Conservation (phyloP, 345 rosid genomes). For the Raphanus sativus region DNA sequence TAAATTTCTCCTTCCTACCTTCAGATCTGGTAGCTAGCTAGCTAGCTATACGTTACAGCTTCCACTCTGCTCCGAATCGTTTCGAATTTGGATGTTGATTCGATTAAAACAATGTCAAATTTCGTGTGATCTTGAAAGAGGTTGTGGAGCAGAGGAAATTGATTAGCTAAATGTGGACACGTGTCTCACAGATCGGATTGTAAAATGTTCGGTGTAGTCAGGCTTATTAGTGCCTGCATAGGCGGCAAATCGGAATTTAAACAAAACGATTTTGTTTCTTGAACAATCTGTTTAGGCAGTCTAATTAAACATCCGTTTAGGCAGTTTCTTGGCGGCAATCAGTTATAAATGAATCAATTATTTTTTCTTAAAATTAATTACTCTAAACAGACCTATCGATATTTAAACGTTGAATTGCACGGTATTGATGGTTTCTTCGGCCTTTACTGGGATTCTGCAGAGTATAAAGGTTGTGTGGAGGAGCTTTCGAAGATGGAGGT, state of each 20-base stretch:
- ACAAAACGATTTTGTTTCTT: not conserved
- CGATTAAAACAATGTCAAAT: not conserved
- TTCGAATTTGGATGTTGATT: not conserved
- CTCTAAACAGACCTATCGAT: too few species aligned
- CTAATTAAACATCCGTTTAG: too few species aligned
- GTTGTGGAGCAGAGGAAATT: slow-evolving; percentile 16
- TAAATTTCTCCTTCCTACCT: not conserved
- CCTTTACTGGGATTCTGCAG: slow-evolving; percentile 42
- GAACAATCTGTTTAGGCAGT: too few species aligned
- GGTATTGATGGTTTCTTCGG: slow-evolving; percentile 36
- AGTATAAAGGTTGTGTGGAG: slow-evolving; percentile 31
- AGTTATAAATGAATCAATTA: too few species aligned
- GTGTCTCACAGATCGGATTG: too few species aligned
- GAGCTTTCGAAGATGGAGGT: slow-evolving; percentile 65
- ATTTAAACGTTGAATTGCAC: not conserved
- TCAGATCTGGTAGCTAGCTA: slow-evolving; percentile 25
- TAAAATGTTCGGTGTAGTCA: too few species aligned
- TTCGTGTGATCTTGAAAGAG: slow-evolving; percentile 17
- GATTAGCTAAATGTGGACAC: slow-evolving; percentile 5
- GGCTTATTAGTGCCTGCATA: too few species aligned
- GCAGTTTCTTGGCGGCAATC: too few species aligned
- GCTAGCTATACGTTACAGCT: not conserved
- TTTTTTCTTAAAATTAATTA: too few species aligned
- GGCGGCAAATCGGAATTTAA: too few species aligned
- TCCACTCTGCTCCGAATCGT: not conserved